phyloP scores from a whole-genome alignment of 176 grass and related monocot species.

The Tuctoria greenei region DNA sequence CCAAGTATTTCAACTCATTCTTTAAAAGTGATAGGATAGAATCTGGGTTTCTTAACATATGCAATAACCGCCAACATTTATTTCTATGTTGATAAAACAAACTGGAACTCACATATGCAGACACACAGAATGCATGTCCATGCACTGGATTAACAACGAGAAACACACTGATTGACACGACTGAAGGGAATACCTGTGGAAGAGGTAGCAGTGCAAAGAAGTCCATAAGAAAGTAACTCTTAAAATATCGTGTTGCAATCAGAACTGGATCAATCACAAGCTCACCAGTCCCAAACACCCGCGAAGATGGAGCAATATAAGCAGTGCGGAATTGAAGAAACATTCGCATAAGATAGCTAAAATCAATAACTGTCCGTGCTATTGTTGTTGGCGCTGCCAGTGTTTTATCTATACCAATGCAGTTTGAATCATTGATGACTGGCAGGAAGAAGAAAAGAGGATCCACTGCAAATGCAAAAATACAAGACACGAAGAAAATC shows the following conservation, averaged over 20 bases:
- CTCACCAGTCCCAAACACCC: constrained; percentile 78
- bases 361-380: constrained; percentile 74
- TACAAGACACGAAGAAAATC: constrained; percentile 70
- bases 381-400: constrained; percentile 71
- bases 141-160: neutral
- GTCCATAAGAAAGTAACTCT: constrained; percentile 68
- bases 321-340: constrained; percentile 80
- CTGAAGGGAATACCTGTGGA: constrained; percentile 61
- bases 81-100: neutral
- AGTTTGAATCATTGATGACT: constrained; percentile 42
- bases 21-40: neutral
- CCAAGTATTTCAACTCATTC: neutral
- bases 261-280: constrained; percentile 74
- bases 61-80: neutral
- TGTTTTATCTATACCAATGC: constrained; percentile 66
- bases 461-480: constrained; percentile 82
- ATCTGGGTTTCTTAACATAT: too few species aligned
- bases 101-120: constrained; percentile 1
- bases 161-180: constrained; percentile 7
- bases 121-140: neutral
- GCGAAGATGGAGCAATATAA: constrained; percentile 76
- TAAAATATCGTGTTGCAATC: constrained; percentile 74
- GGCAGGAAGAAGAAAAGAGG: constrained; percentile 84
- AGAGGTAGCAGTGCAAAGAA: constrained; percentile 78
- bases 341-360: constrained; percentile 64